Evolutionary conservation across 106 monocot genomes (phyloP).

Genomic region (Agapanthus africanus): DNA sequence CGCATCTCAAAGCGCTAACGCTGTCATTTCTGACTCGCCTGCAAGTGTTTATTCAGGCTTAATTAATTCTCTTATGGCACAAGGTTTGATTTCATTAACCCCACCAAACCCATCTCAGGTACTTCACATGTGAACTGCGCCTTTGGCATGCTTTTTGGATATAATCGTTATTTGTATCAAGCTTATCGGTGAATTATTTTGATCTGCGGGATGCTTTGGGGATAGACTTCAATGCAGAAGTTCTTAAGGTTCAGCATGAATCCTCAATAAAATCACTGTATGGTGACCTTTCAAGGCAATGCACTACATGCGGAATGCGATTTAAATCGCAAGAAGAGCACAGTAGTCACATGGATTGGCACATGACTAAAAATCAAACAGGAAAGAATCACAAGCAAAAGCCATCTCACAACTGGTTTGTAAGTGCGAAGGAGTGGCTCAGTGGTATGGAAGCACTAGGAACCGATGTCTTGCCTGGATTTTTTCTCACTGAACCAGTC

Average conservation of each 20-base stretch:
- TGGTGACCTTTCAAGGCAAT: conserved; percentile 58
- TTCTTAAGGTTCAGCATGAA: conserved; percentile 66
- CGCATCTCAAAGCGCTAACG: conserved; percentile 18
- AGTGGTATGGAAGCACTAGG: conserved; percentile 58
- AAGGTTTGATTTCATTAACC: conserved; percentile 63
- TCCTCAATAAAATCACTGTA: conserved; percentile 63
- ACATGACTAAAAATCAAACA: conserved; percentile 60
- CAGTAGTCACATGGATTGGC: conserved; percentile 86
- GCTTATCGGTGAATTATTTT: neutral
- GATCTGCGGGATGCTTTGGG: conserved; percentile 41
- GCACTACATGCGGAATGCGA: conserved; percentile 71
- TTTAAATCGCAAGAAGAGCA: conserved; percentile 72
- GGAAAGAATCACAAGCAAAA: conserved; percentile 68
- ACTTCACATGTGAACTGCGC: conserved; percentile 1
- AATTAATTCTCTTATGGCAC: conserved; percentile 56
- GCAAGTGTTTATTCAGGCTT: conserved; percentile 48
- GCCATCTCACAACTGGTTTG: conserved; percentile 75
- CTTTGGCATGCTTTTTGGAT: neutral
- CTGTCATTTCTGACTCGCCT: conserved; percentile 30
- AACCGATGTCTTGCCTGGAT: conserved; percentile 54
- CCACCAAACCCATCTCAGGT: conserved; percentile 49
- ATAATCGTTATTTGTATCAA: neutral
- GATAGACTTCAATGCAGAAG: conserved; percentile 54
- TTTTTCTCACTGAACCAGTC: conserved; percentile 52
- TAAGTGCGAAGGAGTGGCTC: conserved; percentile 67